These are phyloP conservation scores for Craspedostauros australis DNA, from an alignment of 108 stramenopile genomes.

Conservation along the genomic window DNA sequence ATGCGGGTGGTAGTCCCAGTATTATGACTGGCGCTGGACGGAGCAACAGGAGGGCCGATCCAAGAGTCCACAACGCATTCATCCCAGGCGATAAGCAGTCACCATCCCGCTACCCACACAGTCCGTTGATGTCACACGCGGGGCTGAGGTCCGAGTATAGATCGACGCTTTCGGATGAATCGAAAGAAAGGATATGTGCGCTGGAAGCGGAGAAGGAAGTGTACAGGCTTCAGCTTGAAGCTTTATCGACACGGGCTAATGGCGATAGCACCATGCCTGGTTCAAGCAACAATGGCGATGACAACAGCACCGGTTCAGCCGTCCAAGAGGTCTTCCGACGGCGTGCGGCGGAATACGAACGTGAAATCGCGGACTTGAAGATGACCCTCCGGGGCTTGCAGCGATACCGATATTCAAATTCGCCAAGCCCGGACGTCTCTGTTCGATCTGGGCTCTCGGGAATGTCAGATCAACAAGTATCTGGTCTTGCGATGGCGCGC, in stretches of 20 bases:
- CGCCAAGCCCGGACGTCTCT: neutral
- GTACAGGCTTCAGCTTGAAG: constrained; percentile 20
- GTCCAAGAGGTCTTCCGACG: constrained; percentile 24
- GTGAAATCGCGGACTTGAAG: constrained; percentile 39
- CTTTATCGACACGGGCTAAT: neutral
- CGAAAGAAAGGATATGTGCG: too few relatives aligned
- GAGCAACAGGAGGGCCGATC: too few relatives aligned
- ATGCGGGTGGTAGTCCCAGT: too few relatives aligned
- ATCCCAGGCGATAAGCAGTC: too few relatives aligned
- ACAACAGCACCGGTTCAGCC: neutral
- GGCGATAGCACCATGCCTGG: neutral
- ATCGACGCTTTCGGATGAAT: too few relatives aligned
- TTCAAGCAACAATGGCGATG: constrained; percentile 5
- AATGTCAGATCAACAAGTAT: too few relatives aligned
- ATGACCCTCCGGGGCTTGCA: constrained; percentile 1
- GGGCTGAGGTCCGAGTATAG: too few relatives aligned
- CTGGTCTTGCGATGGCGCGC: too few relatives aligned
- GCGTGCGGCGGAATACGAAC: constrained; percentile 30
- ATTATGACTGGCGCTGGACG: too few relatives aligned
- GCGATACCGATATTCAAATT: neutral
- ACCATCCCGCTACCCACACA: too few relatives aligned
- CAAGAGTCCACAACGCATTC: too few relatives aligned
- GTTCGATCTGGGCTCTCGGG: neutral
- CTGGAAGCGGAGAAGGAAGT: constrained; percentile 39
- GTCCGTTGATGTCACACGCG: too few relatives aligned